Conservation (phyloP, 2,329 filamentous ascomycete genomes). For the Exophiala bonariae region DNA sequence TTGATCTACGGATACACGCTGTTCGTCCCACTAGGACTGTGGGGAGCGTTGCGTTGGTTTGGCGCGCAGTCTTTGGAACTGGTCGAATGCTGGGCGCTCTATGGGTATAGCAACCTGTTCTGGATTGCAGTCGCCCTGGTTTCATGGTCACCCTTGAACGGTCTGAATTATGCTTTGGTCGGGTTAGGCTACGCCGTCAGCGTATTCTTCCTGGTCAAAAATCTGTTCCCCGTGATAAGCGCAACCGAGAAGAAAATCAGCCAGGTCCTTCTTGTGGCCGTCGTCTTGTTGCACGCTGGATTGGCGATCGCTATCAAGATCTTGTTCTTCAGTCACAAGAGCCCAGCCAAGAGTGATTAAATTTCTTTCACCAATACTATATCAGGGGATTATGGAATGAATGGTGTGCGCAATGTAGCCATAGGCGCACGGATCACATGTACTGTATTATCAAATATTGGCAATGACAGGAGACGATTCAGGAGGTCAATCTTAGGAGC, state of each 20-base stretch:
- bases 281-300: constrained; percentile 83
- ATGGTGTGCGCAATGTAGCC: too few species aligned
- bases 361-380: too few species aligned
- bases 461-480: too few species aligned
- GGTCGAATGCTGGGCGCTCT: constrained; percentile 91
- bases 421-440: too few species aligned
- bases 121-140: constrained; percentile 95
- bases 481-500: too few species aligned
- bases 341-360: constrained; percentile 52
- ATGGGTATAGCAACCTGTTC: constrained; percentile 94
- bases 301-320: constrained; percentile 93
- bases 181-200: constrained; percentile 80
- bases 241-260: constrained; percentile 90
- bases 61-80: constrained; percentile 90
- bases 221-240: constrained; percentile 86
- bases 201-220: constrained; percentile 80
- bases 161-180: constrained; percentile 93
- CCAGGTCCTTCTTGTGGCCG: constrained; percentile 80
- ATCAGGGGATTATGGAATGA: too few species aligned
- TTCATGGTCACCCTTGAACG: constrained; percentile 80
- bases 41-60: constrained; percentile 90
- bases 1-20: constrained; percentile 94
- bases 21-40: constrained; percentile 80
- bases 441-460: too few species aligned
- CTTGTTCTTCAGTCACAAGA: constrained; percentile 83